Evolutionary conservation across 805 yeast species (phyloP).

Genomic region (Saccharomyces mikatae): DNA sequence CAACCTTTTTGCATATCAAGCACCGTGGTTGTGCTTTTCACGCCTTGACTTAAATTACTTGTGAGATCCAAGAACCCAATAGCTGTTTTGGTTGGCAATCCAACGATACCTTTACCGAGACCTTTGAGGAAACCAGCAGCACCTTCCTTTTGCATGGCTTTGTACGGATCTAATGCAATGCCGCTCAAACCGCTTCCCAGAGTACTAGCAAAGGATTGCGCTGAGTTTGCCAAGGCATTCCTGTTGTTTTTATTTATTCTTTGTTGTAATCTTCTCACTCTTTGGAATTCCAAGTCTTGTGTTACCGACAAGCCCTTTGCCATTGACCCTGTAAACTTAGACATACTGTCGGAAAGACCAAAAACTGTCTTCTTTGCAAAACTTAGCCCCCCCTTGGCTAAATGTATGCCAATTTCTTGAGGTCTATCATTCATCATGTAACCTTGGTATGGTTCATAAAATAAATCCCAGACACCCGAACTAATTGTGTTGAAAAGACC

Average conservation of each 20-base stretch:
- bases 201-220: constrained; percentile 81
- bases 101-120: constrained; percentile 87
- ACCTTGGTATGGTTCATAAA: constrained; percentile 96
- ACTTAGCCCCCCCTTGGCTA: constrained; percentile 93
- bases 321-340: constrained; percentile 86
- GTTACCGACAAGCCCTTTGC: constrained; percentile 92
- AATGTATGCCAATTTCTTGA: constrained; percentile 87
- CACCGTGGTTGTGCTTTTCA: constrained; percentile 83
- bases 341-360: constrained; percentile 88
- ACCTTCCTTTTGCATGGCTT: constrained; percentile 85
- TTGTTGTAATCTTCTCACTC: constrained; percentile 63
- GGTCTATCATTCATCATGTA: constrained; percentile 91
- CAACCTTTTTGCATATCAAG: constrained; percentile 72
- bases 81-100: constrained; percentile 93
- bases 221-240: constrained; percentile 78
- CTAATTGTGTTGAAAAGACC: constrained; percentile 89
- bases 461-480: constrained; percentile 92
- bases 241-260: constrained; percentile 77
- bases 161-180: constrained; percentile 80
- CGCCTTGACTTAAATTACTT: constrained; percentile 87
- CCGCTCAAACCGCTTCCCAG: constrained; percentile 84
- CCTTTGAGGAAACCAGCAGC: constrained; percentile 91
- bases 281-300: constrained; percentile 78
- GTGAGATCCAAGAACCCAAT: constrained; percentile 92
- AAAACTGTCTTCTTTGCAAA: constrained; percentile 90